Base-by-base conservation (phyloP, 257 asterid genomes). In the Solanum dulcamara region DNA sequence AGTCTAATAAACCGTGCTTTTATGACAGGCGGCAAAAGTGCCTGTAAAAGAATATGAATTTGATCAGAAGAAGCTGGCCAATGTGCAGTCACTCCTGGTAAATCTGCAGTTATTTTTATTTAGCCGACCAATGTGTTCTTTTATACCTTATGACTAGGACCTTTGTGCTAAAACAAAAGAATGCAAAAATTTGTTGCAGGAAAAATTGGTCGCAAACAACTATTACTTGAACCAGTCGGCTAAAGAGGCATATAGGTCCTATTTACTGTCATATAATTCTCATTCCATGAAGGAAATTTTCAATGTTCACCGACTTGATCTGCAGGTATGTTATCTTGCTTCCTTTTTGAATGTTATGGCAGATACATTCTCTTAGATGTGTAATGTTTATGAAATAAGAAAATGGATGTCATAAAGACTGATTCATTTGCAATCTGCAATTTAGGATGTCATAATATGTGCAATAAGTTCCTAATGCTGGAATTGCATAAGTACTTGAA, bases 231-330 rank as follows among this genome's bases (percentile, higher is more conserved):
- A 93, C 84, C 92, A 97, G 91, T 94, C 97, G 0, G 99, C 99
- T 42, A 97, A 94, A 91, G 99, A 95, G 66, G 99, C 98, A 6
- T 97, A 97, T 90, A 91, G 96, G 89, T 86, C 98, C 81, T 97
- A 95, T 86, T 90, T 97, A 66, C 91, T 92, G 77, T 95, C 99
- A 1, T 97, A 97, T 88, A 93, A 95, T 86, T 95, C 98, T 4
- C 99, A 95, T 87, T 92, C 99, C 46, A 90, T 92, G 99, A 97
- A 97, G 89, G 98, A 97, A 67, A 95, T 95, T 71, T 96, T 97
- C 87, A 92, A 95, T 86, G 95, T 95, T 46, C 98, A 93, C 87
- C 89, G 93, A 57, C 99, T 97, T 57, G 97, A 97, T 85, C 87
- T 94, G 38, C 94, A 94, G 98, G 99, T 96, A 91, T 64, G 30